A percentile compares a stretch with the other conserved stretches of the same genome.
phyloP scores from a whole-genome alignment of 371 early-diverging fungal species.

The Apophysomyces ossiformis region DNA sequence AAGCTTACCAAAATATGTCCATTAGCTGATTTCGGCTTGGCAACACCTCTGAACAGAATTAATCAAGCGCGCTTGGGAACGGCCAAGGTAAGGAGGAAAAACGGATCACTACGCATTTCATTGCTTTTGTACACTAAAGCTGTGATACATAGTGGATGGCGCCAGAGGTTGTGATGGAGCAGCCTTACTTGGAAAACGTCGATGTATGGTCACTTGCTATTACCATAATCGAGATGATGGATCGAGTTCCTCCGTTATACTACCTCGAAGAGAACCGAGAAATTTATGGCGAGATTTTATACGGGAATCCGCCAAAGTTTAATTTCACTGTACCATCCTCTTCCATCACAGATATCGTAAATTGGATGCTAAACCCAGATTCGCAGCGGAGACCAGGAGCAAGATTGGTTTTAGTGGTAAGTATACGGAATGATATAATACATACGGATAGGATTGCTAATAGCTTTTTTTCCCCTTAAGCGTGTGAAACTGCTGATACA shows the following conservation, averaged over 20 bases:
- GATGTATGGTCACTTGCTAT: constrained; percentile 58
- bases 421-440: neutral
- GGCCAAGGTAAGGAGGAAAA: constrained; percentile 40
- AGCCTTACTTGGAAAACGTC: constrained; percentile 49
- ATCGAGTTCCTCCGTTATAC: constrained; percentile 57
- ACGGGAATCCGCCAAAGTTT: constrained; percentile 50
- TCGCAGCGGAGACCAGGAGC: constrained; percentile 42
- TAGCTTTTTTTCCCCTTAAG: constrained; percentile 18
- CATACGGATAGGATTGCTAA: neutral
- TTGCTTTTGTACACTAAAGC: neutral
- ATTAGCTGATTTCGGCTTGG: constrained; percentile 55
- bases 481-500: constrained; percentile 35
- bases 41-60: constrained; percentile 40
- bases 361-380: constrained; percentile 50
- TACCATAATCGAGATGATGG: constrained; percentile 61
- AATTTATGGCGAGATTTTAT: constrained; percentile 50
- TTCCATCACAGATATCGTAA: constrained; percentile 35
- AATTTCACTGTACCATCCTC: constrained; percentile 46
- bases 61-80: constrained; percentile 48
- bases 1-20: neutral
- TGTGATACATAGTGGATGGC: constrained; percentile 51
- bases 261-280: constrained; percentile 46
- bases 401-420: constrained; percentile 43
- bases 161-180: constrained; percentile 51
- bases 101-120: neutral